These are phyloP conservation scores for Vinca minor DNA, from an alignment of 257 asterid genomes.

Conservation along the genomic window DNA sequence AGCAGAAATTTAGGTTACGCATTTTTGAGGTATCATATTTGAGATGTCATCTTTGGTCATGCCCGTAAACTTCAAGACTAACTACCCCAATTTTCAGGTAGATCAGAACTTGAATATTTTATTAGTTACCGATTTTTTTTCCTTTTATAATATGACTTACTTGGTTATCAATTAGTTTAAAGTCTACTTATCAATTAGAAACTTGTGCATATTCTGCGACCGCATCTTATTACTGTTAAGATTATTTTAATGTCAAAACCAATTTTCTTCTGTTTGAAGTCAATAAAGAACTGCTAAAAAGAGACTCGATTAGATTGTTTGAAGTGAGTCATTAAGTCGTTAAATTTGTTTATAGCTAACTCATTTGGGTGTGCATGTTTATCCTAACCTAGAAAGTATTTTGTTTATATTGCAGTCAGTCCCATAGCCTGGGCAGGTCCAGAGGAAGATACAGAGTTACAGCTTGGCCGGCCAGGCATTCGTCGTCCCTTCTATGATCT, in stretches of 20 bases:
- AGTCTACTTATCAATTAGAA: too few species aligned
- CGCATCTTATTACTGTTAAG: too few species aligned
- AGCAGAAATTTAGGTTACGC: too few species aligned
- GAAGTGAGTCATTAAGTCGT: not conserved
- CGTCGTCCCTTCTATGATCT: slow-evolving; percentile 15
- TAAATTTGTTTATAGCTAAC: not conserved
- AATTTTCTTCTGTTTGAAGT: not conserved
- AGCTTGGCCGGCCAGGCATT: slow-evolving; percentile 29
- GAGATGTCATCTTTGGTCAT: too few species aligned
- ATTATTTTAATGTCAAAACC: not conserved
- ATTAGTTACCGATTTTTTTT: too few species aligned
- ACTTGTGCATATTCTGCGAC: too few species aligned
- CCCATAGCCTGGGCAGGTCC: slow-evolving; percentile 41
- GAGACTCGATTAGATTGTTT: not conserved
- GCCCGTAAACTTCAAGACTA: too few species aligned
- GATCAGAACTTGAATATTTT: too few species aligned
- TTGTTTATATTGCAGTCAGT: slow-evolving; percentile 20
- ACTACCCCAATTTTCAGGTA: too few species aligned
- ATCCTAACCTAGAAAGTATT: not conserved
- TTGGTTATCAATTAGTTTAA: too few species aligned
- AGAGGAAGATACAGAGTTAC: slow-evolving; percentile 39
- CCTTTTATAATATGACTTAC: too few species aligned
- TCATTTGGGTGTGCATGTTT: not conserved
- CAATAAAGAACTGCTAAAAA: not conserved
- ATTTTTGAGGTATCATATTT: too few species aligned